Conservation (phyloP, 805 yeast genomes). For the Ogataea thermomethanolica region DNA sequence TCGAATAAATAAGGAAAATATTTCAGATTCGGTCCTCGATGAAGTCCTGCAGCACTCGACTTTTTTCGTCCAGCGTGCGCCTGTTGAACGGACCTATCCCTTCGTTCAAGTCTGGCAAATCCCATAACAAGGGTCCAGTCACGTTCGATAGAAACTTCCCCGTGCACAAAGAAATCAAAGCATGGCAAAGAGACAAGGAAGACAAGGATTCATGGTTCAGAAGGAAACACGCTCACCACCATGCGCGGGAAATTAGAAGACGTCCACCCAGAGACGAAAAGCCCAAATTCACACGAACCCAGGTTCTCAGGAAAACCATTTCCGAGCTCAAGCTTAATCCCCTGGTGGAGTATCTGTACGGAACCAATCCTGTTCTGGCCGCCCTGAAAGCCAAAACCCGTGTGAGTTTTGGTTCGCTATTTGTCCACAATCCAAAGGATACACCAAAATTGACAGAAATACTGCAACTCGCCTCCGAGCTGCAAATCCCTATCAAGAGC, state of each 20-base stretch:
- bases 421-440: conserved; percentile 39
- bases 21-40: neutral
- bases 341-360: conserved; percentile 66
- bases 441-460: conserved; percentile 39
- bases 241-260: conserved; percentile 39
- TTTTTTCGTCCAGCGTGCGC: conserved; percentile 1
- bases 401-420: conserved; percentile 47
- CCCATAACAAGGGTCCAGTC: conserved; percentile 9
- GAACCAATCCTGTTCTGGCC: conserved; percentile 70
- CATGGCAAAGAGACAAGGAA: conserved; percentile 65
- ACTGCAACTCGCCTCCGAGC: conserved; percentile 42
- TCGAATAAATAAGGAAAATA: neutral
- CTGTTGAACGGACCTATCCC: conserved; percentile 23
- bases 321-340: conserved; percentile 36
- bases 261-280: conserved; percentile 11
- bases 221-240: conserved; percentile 62
- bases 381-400: conserved; percentile 60
- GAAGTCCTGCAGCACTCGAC: conserved; percentile 1
- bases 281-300: conserved; percentile 1
- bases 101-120: conserved; percentile 23
- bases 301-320: conserved; percentile 14
- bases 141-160: conserved; percentile 46
- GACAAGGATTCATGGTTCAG: conserved; percentile 61
- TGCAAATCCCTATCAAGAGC: conserved; percentile 35
- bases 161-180: conserved; percentile 39